Conservation (phyloP, 2,329 filamentous ascomycete genomes). For the Polytolypa hystricis region DNA sequence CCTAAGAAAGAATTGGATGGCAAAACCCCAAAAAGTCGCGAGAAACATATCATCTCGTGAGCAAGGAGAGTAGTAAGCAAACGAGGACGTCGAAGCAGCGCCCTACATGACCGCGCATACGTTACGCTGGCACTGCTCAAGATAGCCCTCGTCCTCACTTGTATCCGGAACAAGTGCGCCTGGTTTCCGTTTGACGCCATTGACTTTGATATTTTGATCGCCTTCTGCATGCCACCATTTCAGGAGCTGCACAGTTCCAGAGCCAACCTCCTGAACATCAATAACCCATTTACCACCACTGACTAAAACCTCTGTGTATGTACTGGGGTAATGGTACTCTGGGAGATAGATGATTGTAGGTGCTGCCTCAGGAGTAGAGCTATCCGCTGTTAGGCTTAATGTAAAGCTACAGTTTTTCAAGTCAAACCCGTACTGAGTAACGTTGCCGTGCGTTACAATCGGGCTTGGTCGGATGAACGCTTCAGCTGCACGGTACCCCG, state of each 20-base stretch:
- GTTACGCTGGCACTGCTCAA: slow-evolving; percentile 49
- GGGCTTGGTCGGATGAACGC: slow-evolving; percentile 83
- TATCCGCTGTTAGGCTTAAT: slow-evolving; percentile 54
- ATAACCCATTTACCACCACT: slow-evolving; percentile 87
- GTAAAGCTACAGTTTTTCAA: slow-evolving; percentile 67
- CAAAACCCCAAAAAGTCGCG: too few relatives aligned
- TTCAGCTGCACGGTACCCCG: slow-evolving; percentile 80
- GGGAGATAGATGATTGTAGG: slow-evolving; percentile 81
- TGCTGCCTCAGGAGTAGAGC: slow-evolving; percentile 47
- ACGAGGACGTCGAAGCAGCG: neutral
- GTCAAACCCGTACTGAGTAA: slow-evolving; percentile 69
- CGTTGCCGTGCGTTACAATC: slow-evolving; percentile 59
- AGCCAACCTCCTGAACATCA: slow-evolving; percentile 58
- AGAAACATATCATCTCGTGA: too few relatives aligned
- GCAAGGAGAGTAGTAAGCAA: neutral
- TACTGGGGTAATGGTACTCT: slow-evolving; percentile 80
- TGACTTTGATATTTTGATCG: slow-evolving; percentile 66
- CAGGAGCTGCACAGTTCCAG: slow-evolving; percentile 60
- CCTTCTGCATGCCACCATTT: slow-evolving; percentile 90
- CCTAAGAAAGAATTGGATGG: too few relatives aligned
- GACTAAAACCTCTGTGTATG: slow-evolving; percentile 59
- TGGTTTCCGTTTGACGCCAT: slow-evolving; percentile 56
- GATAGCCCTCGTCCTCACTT: slow-evolving; percentile 65
- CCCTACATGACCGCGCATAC: slow-evolving; percentile 41
- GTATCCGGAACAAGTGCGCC: slow-evolving; percentile 34